Conservation (phyloP, 345 rosid genomes). For the Firmiana major region DNA sequence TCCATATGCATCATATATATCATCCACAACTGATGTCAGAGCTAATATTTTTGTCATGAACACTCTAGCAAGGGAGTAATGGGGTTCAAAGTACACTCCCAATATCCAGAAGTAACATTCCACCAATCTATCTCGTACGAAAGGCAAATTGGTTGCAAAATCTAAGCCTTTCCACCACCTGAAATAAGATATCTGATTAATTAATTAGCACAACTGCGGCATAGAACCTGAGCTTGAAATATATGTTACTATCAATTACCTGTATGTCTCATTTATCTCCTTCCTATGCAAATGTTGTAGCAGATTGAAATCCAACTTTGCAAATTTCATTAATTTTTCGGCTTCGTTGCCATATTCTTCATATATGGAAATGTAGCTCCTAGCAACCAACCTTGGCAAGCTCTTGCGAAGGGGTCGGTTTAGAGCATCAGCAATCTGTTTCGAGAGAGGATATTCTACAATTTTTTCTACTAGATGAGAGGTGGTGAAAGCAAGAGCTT, state of each 20-base stretch:
- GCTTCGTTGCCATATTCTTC: slow-evolving; percentile 4
- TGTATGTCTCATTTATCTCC: slow-evolving; percentile 9
- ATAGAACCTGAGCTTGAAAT: neutral
- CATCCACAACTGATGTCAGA: slow-evolving; percentile 18
- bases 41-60: slow-evolving; percentile 13
- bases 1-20: slow-evolving; percentile 24
- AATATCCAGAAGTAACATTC: slow-evolving; percentile 29
- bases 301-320: slow-evolving; percentile 27
- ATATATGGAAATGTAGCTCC: slow-evolving; percentile 21
- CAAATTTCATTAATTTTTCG: slow-evolving; percentile 7
- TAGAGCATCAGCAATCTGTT: neutral
- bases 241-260: neutral
- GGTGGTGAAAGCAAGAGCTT: no score
- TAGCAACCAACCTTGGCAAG: slow-evolving; percentile 14
- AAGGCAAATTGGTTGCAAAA: slow-evolving; percentile 20
- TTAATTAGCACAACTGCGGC: neutral
- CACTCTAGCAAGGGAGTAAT: slow-evolving; percentile 16
- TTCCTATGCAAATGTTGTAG: slow-evolving; percentile 3
- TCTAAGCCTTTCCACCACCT: slow-evolving; percentile 38
- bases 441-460: neutral
- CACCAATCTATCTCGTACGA: slow-evolving; percentile 26
- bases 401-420: slow-evolving; percentile 7
- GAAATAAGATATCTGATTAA: neutral
- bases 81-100: slow-evolving; percentile 17
- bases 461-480: no score